A percentile compares a stretch with the other conserved stretches of the same genome.
Evolutionary conservation across 2,329 filamentous ascomycete genomes (phyloP).

Genomic region (Colletotrichum eleusines): DNA sequence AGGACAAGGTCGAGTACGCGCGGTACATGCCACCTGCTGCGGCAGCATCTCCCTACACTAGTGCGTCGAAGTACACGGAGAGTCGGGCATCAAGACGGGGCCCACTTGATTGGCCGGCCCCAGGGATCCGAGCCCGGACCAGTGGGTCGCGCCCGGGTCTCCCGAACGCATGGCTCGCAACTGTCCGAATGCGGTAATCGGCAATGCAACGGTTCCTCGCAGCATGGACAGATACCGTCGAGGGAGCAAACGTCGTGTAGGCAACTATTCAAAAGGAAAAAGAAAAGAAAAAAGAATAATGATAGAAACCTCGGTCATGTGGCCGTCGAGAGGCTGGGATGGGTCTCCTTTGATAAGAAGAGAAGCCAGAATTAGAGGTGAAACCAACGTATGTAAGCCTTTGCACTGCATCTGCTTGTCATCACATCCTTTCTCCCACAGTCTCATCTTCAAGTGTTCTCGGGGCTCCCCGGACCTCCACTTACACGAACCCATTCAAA

Average conservation of each 20-base stretch:
- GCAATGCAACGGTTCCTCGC: background rate
- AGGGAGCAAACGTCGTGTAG: background rate
- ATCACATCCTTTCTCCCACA: background rate
- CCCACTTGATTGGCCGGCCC: background rate
- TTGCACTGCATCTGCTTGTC: background rate
- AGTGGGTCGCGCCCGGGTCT: conserved; percentile 9
- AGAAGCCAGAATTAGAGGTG: background rate
- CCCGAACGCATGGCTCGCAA: conserved; percentile 25
- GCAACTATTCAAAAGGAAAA: background rate
- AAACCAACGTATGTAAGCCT: background rate
- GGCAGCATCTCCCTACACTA: background rate
- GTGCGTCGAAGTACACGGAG: background rate
- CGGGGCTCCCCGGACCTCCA: conserved; percentile 21
- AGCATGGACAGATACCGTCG: background rate
- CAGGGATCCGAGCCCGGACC: background rate
- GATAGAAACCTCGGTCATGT: background rate
- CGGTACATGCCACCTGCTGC: background rate
- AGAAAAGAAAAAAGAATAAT: background rate
- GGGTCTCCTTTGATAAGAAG: background rate
- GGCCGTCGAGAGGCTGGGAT: background rate
- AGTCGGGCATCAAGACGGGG: background rate
- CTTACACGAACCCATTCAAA: conserved; percentile 14
- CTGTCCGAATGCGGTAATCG: conserved; percentile 26
- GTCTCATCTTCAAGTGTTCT: background rate
- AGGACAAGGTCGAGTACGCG: background rate